Base-by-base conservation (phyloP, 108 stramenopile genomes). In the Skeletonema costatum region DNA sequence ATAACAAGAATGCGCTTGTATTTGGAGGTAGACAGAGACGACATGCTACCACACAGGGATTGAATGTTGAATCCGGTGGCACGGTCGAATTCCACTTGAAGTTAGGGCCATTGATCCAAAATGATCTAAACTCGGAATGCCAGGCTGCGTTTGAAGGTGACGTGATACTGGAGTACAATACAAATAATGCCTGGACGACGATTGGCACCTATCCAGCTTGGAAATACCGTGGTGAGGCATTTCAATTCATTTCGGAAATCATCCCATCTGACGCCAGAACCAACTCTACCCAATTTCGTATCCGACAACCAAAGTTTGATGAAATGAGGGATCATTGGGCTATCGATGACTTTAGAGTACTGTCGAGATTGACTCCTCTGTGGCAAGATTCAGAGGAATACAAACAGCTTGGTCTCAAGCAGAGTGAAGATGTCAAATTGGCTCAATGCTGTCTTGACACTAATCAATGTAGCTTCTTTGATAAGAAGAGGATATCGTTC, bases 71-170 rank as follows among this genome's bases (percentile, higher is more conserved):
- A 32, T 53, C 69, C 36, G 82, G 82, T 1, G 82, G 82, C 19
- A 61, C 35, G 16, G 60, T 83, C 5, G 77, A 83, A 53, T 83
- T 83, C 32, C 78, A 64, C 38, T 63, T 83, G 16, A 83, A 78
- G 39, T 61, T 83, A 60, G 77, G 73, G n/a, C 77, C 77, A 35
- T 48, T 32, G 14, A 36, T 30, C 16, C 60, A 80, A 35, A 53
- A 56, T 32, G 14, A 67, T 56, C 6, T 53, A 8, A 44, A 13
- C 60, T 63, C 75, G 9, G 65, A 71, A 50, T 81, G 80, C 50
- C 75, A 76, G 61, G 10, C 74, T 21, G 74, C 80, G 3, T 81
- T 62, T 58, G 38, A 31, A 33, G 76, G 76, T 3, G 82, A 78
- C 70, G 73, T 83, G 4, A 38, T 32, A 10, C 76, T 83, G n/a